phyloP scores from a whole-genome alignment of 768 basidiomycete genomes.

The Cystofilobasidium capitatum region DNA sequence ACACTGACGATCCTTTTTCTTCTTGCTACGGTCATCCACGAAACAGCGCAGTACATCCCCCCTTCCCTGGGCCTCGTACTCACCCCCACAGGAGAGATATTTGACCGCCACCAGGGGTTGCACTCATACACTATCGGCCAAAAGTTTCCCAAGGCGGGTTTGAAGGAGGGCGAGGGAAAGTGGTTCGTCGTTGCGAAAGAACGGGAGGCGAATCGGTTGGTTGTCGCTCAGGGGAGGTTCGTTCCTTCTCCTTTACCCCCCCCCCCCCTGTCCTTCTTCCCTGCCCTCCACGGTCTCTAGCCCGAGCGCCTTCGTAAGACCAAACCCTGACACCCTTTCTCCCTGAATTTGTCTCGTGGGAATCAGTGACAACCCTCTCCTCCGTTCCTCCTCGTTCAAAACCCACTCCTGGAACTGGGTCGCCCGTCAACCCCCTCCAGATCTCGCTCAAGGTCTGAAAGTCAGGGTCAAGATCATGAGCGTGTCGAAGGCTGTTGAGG shows the following conservation, averaged over 20 bases:
- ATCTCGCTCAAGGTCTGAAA: constrained; percentile 44
- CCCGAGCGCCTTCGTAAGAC: no score
- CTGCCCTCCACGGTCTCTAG: no score
- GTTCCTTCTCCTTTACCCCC: no score
- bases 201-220: constrained; percentile 52
- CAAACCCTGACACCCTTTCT: constrained; percentile 6
- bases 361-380: constrained; percentile 52
- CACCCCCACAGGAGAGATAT: constrained; percentile 48
- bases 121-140: constrained; percentile 85
- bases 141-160: constrained; percentile 52
- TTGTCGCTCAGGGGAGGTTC: constrained; percentile 65
- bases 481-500: constrained; percentile 49
- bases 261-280: no score
- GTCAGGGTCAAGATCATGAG: constrained; percentile 56
- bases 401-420: constrained; percentile 64
- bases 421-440: constrained; percentile 45
- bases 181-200: constrained; percentile 73
- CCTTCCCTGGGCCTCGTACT: constrained; percentile 52
- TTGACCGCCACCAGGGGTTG: constrained; percentile 61
- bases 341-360: constrained; percentile 1
- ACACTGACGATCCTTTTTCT: background rate
- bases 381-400: constrained; percentile 42
- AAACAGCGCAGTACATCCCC: constrained; percentile 63
- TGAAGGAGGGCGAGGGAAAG: constrained; percentile 46
- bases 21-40: background rate